Evolutionary conservation across 2,329 filamentous ascomycete species (phyloP), one percentile per base, ranked within the genome.

Genomic region (Cercospora sesami): DNA sequence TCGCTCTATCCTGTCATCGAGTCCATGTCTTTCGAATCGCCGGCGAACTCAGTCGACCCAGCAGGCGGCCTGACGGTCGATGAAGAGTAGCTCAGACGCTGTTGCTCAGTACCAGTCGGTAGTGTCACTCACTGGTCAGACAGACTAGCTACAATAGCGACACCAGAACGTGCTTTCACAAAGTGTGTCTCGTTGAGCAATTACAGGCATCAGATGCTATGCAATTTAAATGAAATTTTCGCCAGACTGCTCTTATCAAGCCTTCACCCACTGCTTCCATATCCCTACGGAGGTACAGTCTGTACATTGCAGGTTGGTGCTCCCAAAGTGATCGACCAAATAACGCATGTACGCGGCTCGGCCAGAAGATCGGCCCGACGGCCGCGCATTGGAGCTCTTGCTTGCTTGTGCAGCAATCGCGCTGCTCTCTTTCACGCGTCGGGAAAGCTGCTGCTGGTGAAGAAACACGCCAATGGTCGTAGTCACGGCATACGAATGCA

Each of bases 1-100:
- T 59, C 39, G 42, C 48, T 63, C 60, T 51, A n/a, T 53, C 42
- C 55, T 51, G 48, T 60, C 55, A 45, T 63, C 33, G 33, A 57
- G 60, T 8, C 64, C 48, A 66, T 63, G 64, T 21, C 33, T 45
- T 63, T 63, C 64, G 64, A 28, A 66, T 53, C 64, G 28, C 48
- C 60, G 48, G 59, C 64, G 51, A 58, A 66, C 60, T 62, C 51
- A 31, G 57, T 31, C 58, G 64, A 66, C 58, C 30, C 28, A 62
- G 30, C 30, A 31, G 58, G 42, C 45, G 64, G 58, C 64, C 57
- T 57, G 64, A 61, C 58, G 60, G 64, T 51, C 55, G 64, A 66
- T 30, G 58, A 36, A 36, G 12, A 26, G 33, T 4, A 45, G 14
- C 30, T 28, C 53, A 28, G 28, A 26, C 6, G 23, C 1, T 57